Evolutionary conservation across 306 rosid species (phyloP).

Genomic region (Lablab purpureus): DNA sequence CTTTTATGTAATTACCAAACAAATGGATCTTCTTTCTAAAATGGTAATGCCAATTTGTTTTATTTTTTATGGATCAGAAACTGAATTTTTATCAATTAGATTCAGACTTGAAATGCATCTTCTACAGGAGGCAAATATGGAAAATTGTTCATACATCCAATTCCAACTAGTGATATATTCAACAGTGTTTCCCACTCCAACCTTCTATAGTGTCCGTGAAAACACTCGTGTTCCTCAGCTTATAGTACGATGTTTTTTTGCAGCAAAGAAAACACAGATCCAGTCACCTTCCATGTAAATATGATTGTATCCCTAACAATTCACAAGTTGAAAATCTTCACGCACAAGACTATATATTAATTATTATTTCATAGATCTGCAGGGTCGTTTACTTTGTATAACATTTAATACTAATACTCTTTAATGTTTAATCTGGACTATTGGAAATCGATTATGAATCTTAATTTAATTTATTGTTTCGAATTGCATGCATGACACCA

Average conservation of each 20-base stretch:
- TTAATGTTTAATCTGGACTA: neutral
- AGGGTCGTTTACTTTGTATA: neutral
- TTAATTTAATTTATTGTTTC: too few relatives aligned
- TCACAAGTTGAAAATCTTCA: neutral
- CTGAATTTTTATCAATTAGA: neutral
- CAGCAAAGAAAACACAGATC: neutral
- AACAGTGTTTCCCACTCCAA: neutral
- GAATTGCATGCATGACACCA: too few relatives aligned
- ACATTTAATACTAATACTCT: neutral
- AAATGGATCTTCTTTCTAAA: too few relatives aligned
- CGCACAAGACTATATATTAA: neutral
- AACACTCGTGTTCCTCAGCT: neutral
- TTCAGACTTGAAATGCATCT: neutral
- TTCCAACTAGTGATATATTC: neutral
- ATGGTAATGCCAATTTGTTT: neutral
- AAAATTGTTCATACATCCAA: neutral
- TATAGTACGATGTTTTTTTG: neutral
- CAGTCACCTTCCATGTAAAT: neutral
- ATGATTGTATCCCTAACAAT: neutral
- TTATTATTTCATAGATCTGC: neutral
- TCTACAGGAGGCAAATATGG: neutral
- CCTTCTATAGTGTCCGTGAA: neutral
- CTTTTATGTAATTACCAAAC: neutral
- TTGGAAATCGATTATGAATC: neutral
- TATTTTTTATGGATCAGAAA: neutral